Percentiles rank a stretch among this genome's conserved stretches.
phyloP scores from a whole-genome alignment of 2,329 filamentous ascomycete species.

The Saccharata proteae region DNA sequence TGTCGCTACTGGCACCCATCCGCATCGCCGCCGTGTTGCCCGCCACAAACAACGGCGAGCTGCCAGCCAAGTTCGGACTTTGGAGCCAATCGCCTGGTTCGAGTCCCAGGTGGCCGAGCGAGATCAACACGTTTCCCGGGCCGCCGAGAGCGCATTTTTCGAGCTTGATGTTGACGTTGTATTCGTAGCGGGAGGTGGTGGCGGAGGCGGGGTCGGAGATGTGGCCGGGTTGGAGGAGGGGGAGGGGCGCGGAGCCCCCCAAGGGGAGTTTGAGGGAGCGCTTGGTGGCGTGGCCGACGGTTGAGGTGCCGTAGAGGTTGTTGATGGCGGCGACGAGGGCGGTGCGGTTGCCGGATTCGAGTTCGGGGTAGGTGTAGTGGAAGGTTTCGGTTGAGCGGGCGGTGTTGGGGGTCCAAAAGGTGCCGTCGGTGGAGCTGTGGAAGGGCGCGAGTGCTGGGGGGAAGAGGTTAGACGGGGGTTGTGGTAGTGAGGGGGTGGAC shows the following conservation, averaged over 20 bases:
- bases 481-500: neutral
- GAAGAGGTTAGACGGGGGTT: neutral
- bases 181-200: constrained; percentile 39
- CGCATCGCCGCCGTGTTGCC: constrained; percentile 3
- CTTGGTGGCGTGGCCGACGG: constrained; percentile 12
- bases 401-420: constrained; percentile 56
- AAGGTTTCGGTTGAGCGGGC: constrained; percentile 49
- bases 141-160: constrained; percentile 47
- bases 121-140: constrained; percentile 56
- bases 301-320: constrained; percentile 43
- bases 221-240: constrained; percentile 8
- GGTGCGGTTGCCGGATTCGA: constrained; percentile 26
- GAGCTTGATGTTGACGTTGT: constrained; percentile 55
- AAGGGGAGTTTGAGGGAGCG: neutral
- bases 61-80: constrained; percentile 47
- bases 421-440: constrained; percentile 42
- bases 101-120: constrained; percentile 42
- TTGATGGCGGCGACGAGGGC: constrained; percentile 45
- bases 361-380: constrained; percentile 65
- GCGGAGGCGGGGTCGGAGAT: constrained; percentile 18
- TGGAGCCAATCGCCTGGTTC: constrained; percentile 39
- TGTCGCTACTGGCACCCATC: constrained; percentile 8
- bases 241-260: neutral
- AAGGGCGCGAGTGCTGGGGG: constrained; percentile 52
- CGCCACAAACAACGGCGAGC: constrained; percentile 37